Base-by-base conservation (phyloP, 257 asterid genomes). In the Oldenlandia corymbosa region DNA sequence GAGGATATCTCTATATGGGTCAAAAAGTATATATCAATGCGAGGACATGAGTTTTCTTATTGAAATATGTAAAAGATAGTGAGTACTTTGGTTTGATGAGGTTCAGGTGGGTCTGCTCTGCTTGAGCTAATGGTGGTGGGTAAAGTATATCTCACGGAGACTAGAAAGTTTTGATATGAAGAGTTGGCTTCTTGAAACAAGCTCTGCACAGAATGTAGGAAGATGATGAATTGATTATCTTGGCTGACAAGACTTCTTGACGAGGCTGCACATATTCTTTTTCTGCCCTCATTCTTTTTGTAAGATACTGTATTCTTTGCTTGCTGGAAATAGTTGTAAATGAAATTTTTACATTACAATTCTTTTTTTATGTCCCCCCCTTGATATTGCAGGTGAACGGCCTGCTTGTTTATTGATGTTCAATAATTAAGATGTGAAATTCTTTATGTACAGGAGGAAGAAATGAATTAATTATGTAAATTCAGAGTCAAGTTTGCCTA, bases 1-100 rank as follows among this genome's bases (percentile, higher is more conserved):
- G 97, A 90, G 70, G 95, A 90, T 74, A 81, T 90, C 20, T 80
- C 94, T 10, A 87, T 90, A 52, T 90, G 95, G 97, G 71, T 87
- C 47, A 87, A 85, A 83, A 90, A 90, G 69, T 81, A 87, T 67
- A 90, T 90, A 50, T 90, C 97, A 36, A 62, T 83, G n/a, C 77
- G 95, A 70, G 97, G 87, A 21, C 76, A 90, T 28, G 97, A 90
- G 78, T 78, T 90, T 45, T 90, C 95, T 52, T 87, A 89, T 65
- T 89, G 69, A 68, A 12, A 24, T 55, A 31, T 24, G 18, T 21
- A 2, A 24, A 12, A 49, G 26, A 13, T 17, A 28, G 31, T 34
- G 60, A 1, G 2, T 8, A 20, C 5, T 17, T n/a, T 10, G 37
- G 61, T 12, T 7, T 6, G 31, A 9, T 6, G 42, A 42, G 26